Evolutionary conservation across 2,329 filamentous ascomycete species (phyloP).

Genomic region (Paecilomyces sp.): DNA sequence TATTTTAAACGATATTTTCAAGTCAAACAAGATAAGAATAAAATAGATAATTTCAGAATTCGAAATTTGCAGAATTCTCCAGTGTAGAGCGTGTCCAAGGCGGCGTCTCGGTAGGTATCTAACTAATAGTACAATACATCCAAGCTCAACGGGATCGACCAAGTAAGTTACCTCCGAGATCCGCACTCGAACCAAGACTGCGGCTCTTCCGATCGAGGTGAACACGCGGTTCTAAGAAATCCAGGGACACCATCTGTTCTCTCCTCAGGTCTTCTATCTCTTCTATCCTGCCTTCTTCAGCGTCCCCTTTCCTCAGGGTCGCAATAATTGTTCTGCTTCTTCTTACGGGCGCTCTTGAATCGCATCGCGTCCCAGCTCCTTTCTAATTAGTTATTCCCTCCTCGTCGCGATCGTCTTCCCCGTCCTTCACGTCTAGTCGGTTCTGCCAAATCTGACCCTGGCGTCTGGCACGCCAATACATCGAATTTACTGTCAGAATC

Average conservation of each 20-base stretch:
- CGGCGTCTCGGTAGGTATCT: not conserved
- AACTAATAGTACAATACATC: not conserved
- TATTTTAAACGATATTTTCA: no score
- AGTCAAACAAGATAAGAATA: no score
- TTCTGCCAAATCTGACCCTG: constrained; percentile 5
- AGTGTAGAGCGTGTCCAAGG: not conserved
- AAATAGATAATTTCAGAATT: no score
- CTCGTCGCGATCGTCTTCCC: constrained; percentile 6
- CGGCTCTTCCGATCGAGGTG: not conserved
- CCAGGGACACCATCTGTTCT: not conserved
- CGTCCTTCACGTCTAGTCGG: constrained; percentile 5
- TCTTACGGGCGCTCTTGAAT: constrained; percentile 6
- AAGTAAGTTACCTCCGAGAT: not conserved
- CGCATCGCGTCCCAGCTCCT: constrained; percentile 7
- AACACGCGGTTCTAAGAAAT: not conserved
- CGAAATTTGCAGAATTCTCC: not conserved
- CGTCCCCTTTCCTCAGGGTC: constrained; percentile 4
- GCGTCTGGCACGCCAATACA: constrained; percentile 8
- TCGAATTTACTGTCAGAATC: constrained; percentile 2
- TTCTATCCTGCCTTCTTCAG: not conserved
- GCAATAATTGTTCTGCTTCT: constrained; percentile 2
- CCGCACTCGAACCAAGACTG: not conserved
- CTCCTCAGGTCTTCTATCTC: not conserved
- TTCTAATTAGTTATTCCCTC: constrained; percentile 2
- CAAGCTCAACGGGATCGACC: not conserved